A percentile compares a stretch with the other conserved stretches of the same genome.
Conservation (phyloP, 805 yeast species). For the Saccharomycopsis schoenii region DNA sequence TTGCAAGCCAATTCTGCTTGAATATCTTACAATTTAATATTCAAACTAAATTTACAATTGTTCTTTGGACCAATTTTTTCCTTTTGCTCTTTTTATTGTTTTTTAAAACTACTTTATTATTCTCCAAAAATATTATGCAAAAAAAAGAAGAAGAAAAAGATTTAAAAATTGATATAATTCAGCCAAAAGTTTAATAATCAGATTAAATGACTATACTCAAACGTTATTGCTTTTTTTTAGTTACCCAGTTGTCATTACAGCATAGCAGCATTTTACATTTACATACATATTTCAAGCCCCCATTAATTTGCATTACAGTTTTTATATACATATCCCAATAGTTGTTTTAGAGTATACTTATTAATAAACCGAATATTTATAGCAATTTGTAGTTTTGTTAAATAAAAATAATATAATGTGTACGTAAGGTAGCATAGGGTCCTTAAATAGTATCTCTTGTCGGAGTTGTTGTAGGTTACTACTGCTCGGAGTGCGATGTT, state of each 20-base stretch:
- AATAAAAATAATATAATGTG: too few relatives aligned
- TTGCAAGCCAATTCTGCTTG: slow-evolving; percentile 4
- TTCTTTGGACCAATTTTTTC: slow-evolving; percentile 9
- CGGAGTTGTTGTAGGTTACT: background rate
- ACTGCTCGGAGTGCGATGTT: background rate
- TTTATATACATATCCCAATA: too few relatives aligned
- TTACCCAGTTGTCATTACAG: too few relatives aligned
- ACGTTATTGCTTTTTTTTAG: too few relatives aligned
- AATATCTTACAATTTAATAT: slow-evolving; percentile 3
- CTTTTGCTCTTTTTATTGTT: slow-evolving; percentile 1
- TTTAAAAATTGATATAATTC: slow-evolving; percentile 13
- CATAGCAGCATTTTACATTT: too few relatives aligned
- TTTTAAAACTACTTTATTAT: background rate
- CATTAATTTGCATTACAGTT: too few relatives aligned
- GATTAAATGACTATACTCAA: too few relatives aligned
- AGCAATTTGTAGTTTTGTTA: background rate
- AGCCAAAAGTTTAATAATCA: slow-evolving; percentile 10
- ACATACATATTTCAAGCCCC: too few relatives aligned
- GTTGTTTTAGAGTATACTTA: too few relatives aligned
- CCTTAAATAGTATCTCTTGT: background rate
- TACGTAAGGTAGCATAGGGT: too few relatives aligned
- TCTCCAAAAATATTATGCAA: background rate
- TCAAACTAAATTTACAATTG: background rate
- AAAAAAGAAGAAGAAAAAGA: background rate
- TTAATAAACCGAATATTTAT: too few relatives aligned